These are phyloP conservation scores for Trametes villosa DNA, from an alignment of 768 basidiomycete species.

Conservation along the genomic window DNA sequence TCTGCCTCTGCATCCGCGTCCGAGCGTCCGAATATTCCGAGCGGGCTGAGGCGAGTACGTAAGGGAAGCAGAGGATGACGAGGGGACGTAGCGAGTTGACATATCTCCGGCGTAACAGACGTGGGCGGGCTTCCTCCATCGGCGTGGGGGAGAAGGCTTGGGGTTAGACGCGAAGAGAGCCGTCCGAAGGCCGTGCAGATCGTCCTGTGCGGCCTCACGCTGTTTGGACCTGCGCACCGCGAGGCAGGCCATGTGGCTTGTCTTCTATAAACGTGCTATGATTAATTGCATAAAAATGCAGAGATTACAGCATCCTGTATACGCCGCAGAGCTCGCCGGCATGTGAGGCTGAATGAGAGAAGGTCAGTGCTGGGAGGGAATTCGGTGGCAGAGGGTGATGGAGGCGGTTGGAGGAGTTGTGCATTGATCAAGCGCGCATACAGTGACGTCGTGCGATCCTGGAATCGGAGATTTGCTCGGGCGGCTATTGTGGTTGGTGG, in stretches of 20 bases:
- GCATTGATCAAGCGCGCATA: neutral
- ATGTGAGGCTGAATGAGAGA: too few relatives aligned
- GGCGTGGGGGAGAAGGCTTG: neutral
- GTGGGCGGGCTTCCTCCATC: neutral
- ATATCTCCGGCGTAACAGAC: constrained; percentile 1
- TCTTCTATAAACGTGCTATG: too few relatives aligned
- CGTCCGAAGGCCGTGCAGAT: constrained; percentile 9
- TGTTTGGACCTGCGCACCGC: neutral
- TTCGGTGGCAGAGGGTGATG: neutral
- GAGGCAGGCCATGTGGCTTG: neutral
- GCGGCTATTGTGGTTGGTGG: neutral
- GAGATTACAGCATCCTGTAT: too few relatives aligned
- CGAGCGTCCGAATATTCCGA: neutral
- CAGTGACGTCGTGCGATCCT: constrained; percentile 1
- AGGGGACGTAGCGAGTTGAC: constrained; percentile 2
- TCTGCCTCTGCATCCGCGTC: neutral
- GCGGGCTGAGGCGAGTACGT: neutral
- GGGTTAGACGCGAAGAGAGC: constrained; percentile 2
- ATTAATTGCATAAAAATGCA: too few relatives aligned
- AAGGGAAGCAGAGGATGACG: neutral
- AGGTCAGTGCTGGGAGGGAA: too few relatives aligned
- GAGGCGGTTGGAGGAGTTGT: neutral
- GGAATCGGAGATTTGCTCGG: neutral
- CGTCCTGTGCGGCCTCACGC: neutral
- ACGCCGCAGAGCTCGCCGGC: too few relatives aligned